Evolutionary conservation across 116 monocot genomes (phyloP), one percentile per base, ranked within the genome.

Genomic region (Zostera marina): DNA sequence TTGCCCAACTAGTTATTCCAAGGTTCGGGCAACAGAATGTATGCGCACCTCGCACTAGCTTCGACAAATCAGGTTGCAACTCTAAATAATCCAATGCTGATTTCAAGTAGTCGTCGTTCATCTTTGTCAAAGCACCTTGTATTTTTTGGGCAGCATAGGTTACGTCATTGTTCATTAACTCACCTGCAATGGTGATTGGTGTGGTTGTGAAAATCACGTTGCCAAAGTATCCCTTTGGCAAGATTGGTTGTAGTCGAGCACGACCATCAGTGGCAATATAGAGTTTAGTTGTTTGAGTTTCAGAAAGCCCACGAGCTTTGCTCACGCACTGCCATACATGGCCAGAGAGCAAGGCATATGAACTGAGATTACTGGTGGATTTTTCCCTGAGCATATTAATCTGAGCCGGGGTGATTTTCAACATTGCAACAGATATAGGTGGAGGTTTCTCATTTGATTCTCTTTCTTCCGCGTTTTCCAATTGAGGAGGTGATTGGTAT

Each of bases 71-170:
- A 9, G 92, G 79, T 69, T 92, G 80, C 61, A 86, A 16, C 62
- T 92, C 80, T 59, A 92, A 39, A 63, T 86, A 86, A 52, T 92
- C 86, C 60, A 92, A 41, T 41, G 92, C 86, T n/a, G 92, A 92
- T 53, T 70, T 17, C 25, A 84, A 53, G 68, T 92, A 92, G 58
- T 72, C 73, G 20, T 80, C 61, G 62, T 86, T 80, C 86, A 92
- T 92, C 73, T 68, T 48, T 4, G 59, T 49, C 39, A 86, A 61
- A 15, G 83, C 77, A 2, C 52, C 53, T 42, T 77, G 78, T 9
- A 92, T 83, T 64, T 38, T 56, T 41, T 38, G 62, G 5, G 80
- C 80, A 1, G 66, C 83, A 0, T 20, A 25, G 4, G 46, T 62
- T 14, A 46, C 22, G 11, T 53, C 66, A 7, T 55, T 65, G 3